A percentile compares a stretch with the other conserved stretches of the same genome.
phyloP scores from a whole-genome alignment of 352 stramenopile genomes.

The Phytophthora citrophthora region DNA sequence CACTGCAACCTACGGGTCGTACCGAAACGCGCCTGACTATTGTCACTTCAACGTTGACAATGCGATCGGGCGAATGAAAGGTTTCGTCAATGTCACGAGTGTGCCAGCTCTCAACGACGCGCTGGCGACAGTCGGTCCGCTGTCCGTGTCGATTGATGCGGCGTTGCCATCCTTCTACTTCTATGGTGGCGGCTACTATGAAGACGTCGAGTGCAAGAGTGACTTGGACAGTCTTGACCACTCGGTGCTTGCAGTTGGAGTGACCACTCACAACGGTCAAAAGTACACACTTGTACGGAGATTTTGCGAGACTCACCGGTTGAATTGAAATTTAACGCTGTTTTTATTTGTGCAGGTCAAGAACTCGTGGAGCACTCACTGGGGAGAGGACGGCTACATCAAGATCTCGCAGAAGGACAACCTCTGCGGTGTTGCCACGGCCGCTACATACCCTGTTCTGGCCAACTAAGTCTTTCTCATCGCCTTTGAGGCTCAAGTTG shows the following conservation, averaged over 20 bases:
- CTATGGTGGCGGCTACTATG: constrained; percentile 87
- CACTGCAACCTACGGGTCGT: constrained; percentile 85
- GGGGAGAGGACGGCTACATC: constrained; percentile 94
- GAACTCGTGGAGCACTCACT: constrained; percentile 95
- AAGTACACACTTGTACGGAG: constrained; percentile 90
- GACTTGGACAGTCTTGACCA: constrained; percentile 93
- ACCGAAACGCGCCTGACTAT: constrained; percentile 89
- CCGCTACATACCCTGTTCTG: constrained; percentile 84
- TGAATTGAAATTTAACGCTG: neutral
- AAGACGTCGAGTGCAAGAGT: constrained; percentile 90
- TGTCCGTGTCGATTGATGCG: constrained; percentile 91
- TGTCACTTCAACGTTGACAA: constrained; percentile 88
- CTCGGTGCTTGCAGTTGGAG: constrained; percentile 92
- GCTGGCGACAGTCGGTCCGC: constrained; percentile 76
- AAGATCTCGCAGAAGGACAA: constrained; percentile 94
- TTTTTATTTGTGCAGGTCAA: constrained; percentile 61
- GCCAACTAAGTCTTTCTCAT: constrained; percentile 32
- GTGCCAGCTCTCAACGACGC: constrained; percentile 84
- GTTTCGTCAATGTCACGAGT: constrained; percentile 84
- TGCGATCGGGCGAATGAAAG: constrained; percentile 73
- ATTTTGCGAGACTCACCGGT: no score
- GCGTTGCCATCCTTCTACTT: constrained; percentile 90
- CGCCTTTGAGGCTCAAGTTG: neutral
- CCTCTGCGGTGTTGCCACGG: constrained; percentile 94
- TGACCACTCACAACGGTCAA: constrained; percentile 87